Conservation (phyloP, 768 basidiomycete genomes). For the Agaricus sinodeliciosus region DNA sequence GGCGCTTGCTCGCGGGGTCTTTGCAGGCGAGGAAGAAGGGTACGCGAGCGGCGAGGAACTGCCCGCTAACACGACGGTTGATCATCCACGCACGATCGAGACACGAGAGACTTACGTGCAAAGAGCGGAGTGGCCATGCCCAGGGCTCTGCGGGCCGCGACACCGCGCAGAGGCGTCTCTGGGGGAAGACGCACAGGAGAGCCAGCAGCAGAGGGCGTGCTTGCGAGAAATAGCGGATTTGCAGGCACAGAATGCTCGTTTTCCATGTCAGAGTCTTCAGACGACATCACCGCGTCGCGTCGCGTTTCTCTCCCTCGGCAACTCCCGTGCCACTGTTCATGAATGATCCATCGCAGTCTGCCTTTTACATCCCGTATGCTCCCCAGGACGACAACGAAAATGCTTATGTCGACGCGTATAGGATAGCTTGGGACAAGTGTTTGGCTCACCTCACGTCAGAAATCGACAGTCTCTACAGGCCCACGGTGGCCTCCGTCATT, state of each 20-base stretch:
- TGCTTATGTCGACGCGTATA: conserved; percentile 45
- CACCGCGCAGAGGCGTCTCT: conserved; percentile 41
- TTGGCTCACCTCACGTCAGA: conserved; percentile 49
- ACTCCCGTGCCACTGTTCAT: not conserved
- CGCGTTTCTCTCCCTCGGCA: conserved; percentile 29
- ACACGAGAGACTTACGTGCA: conserved; percentile 31
- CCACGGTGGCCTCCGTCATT: conserved; percentile 39
- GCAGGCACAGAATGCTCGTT: conserved; percentile 25
- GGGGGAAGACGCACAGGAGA: conserved; percentile 41
- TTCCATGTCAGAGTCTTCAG: conserved; percentile 49
- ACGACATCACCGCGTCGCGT: conserved; percentile 38
- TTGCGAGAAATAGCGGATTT: conserved; percentile 47
- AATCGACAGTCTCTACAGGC: conserved; percentile 38
- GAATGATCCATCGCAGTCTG: conserved; percentile 5
- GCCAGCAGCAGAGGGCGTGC: conserved; percentile 45
- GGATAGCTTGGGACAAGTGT: conserved; percentile 52
- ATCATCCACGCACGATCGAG: conserved; percentile 1
- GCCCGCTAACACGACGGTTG: conserved; percentile 28
- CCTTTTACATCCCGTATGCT: conserved; percentile 9
- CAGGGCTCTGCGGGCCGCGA: conserved; percentile 45
- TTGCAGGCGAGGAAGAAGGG: conserved; percentile 56
- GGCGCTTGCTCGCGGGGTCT: conserved; percentile 33
- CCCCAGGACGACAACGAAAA: conserved; percentile 1
- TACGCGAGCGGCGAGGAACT: conserved; percentile 61
- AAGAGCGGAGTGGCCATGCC: conserved; percentile 52